Percentiles rank a stretch among this genome's conserved stretches.
Conservation (phyloP, 306 rosid species). For the Alnus glutinosa region DNA sequence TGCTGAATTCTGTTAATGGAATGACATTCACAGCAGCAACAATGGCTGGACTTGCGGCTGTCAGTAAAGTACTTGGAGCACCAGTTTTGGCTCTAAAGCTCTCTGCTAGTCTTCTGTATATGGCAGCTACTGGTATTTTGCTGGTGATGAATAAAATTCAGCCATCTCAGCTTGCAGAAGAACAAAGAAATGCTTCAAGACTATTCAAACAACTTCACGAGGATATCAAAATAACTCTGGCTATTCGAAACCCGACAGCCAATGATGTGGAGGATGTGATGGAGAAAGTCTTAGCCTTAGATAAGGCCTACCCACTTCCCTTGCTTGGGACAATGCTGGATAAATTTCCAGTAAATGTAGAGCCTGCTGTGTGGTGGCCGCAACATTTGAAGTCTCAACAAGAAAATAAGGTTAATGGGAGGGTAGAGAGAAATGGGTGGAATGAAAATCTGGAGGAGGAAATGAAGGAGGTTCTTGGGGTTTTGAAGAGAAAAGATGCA, state of each 20-base stretch:
- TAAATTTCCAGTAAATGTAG: slow-evolving; percentile 50
- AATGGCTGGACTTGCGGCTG: slow-evolving; percentile 45
- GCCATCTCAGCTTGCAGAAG: slow-evolving; percentile 78
- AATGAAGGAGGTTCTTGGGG: slow-evolving; percentile 48
- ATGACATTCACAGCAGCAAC: slow-evolving; percentile 66
- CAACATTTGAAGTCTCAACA: background rate
- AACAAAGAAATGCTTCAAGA: slow-evolving; percentile 62
- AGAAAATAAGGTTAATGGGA: background rate
- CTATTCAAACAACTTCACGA: slow-evolving; percentile 47
- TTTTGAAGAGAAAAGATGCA: slow-evolving; percentile 47
- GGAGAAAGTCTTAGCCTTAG: slow-evolving; percentile 51
- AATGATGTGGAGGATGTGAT: slow-evolving; percentile 23
- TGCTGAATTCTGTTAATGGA: slow-evolving; percentile 60
- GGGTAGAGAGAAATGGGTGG: slow-evolving; percentile 50
- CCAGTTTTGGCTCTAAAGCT: slow-evolving; percentile 44
- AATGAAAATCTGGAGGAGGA: slow-evolving; percentile 43
- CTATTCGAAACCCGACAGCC: slow-evolving; percentile 34
- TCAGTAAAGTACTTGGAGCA: background rate
- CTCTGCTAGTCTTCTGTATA: slow-evolving; percentile 51
- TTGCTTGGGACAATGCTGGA: slow-evolving; percentile 73
- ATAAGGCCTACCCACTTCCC: slow-evolving; percentile 78
- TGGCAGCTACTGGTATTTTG: slow-evolving; percentile 59
- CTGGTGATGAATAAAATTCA: slow-evolving; percentile 63
- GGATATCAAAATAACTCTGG: slow-evolving; percentile 39
- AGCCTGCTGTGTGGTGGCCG: slow-evolving; percentile 87